Evolutionary conservation across 1,284 basidiomycete species (phyloP), one percentile per base, ranked within the genome.

Genomic region (Pseudomicrostroma phylloplanum): DNA sequence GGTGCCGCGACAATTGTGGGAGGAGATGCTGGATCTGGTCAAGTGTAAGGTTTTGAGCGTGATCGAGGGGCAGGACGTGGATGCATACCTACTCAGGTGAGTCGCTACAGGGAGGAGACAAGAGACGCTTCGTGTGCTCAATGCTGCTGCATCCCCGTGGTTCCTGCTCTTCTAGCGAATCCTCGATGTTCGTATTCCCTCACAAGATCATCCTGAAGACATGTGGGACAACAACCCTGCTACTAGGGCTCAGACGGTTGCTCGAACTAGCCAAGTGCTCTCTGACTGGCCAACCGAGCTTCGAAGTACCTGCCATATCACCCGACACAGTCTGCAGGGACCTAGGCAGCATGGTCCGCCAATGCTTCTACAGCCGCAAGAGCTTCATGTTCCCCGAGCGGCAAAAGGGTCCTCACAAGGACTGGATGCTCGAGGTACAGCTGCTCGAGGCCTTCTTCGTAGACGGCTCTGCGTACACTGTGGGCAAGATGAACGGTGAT

Each of bases 371-470:
- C 83, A 96, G 92, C 56, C 88, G 94, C 74, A 99, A 98, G 82
- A 89, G 89, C 11, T 98, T 98, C 86, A 97, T 98, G 90, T 98
- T 98, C 81, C 96, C 96, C 17, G 96, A 98, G 80, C 87, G 90
- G 54, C 96, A 99, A 79, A 83, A 84, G 49, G 93, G 92, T 1
- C 94, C 94, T 30, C 96, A 99, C 82, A 85, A 87, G 66, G 91
- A 93, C 79, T 99, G 96, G 96, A 86, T 87, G 70, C 85, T 90
- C 65, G 96, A 99, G 82, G 90, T 97, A 67, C 85, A 87, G 62
- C 96, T 88, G 77, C 85, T 98, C 58, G 94, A 98, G 79, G 85
- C 85, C 66, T 87, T 92, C 69, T 97, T 99, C 80, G 82, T 81
- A 56, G 55, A 65, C 79, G 93, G 93, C 57, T 86, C 91, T 3